Conservation (phyloP, 2,329 filamentous ascomycete species). For the Aspergillus sp. region DNA sequence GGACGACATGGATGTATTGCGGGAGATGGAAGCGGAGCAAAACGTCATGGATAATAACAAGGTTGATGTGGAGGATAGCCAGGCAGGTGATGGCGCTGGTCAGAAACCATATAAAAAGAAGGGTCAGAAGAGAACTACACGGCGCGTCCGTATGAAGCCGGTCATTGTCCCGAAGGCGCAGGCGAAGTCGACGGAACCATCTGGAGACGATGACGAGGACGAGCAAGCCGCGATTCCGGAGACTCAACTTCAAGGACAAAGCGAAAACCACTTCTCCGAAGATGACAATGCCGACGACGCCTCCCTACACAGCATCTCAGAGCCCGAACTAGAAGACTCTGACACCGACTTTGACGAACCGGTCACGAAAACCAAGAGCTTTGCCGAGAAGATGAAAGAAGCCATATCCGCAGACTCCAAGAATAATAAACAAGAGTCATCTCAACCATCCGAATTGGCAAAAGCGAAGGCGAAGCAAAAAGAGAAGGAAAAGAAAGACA, state of each 20-base stretch:
- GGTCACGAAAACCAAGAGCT: constrained; percentile 21
- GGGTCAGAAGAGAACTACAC: constrained; percentile 44
- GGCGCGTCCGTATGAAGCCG: constrained; percentile 39
- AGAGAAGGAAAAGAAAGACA: constrained; percentile 16
- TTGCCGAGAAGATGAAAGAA: constrained; percentile 32
- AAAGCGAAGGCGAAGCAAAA: constrained; percentile 8
- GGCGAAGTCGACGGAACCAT: constrained; percentile 9
- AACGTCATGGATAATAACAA: constrained; percentile 12
- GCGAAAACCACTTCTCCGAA: constrained; percentile 5
- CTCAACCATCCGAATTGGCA: constrained; percentile 8
- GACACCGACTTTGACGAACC: constrained; percentile 25
- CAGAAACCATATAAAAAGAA: constrained; percentile 39
- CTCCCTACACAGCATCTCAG: constrained; percentile 23
- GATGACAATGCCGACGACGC: constrained; percentile 14
- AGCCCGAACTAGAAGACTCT: constrained; percentile 18
- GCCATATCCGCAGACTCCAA: constrained; percentile 21
- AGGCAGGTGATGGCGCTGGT: constrained; percentile 14
- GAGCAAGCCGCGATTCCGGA: constrained; percentile 25
- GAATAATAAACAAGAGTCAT: constrained; percentile 10
- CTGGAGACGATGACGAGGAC: constrained; percentile 16
- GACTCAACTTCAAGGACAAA: constrained; percentile 15
- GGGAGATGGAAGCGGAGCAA: constrained; percentile 37
- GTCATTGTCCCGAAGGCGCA: constrained; percentile 26
- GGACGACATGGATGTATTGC: constrained; percentile 38
- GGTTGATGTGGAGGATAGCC: constrained; percentile 33